These are phyloP conservation scores for Xylaria longipes DNA, from an alignment of 495 filamentous ascomycete genomes.

Conservation along the genomic window DNA sequence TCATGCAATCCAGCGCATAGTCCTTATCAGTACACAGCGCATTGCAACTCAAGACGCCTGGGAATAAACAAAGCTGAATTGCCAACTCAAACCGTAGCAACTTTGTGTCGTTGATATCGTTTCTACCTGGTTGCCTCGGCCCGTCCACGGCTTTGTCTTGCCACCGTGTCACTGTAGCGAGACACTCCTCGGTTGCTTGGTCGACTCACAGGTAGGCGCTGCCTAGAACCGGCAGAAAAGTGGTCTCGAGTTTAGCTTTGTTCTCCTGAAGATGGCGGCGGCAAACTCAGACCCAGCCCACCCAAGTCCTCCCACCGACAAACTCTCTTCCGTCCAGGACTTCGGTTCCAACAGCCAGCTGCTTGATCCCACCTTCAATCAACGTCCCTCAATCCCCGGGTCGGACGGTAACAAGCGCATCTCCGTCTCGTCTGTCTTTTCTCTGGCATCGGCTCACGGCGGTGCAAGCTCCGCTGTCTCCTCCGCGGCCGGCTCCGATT, in stretches of 20 bases:
- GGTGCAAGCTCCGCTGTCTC: conserved; percentile 52
- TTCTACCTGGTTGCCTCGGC: background rate
- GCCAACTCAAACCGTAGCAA: background rate
- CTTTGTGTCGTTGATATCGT: background rate
- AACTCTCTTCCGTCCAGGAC: conserved; percentile 40
- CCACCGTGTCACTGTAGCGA: conserved; percentile 9
- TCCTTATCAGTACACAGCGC: background rate
- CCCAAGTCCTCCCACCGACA: conserved; percentile 25
- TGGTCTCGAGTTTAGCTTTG: conserved; percentile 19
- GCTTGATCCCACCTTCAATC: conserved; percentile 55
- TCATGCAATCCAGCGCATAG: background rate
- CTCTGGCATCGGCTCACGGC: conserved; percentile 62
- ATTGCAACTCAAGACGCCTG: background rate
- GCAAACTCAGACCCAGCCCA: conserved; percentile 20
- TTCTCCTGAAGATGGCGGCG: conserved; percentile 18
- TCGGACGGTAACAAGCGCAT: conserved; percentile 63
- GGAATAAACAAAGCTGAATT: background rate
- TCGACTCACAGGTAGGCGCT: background rate
- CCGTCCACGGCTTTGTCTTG: background rate
- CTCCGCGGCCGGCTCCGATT: conserved; percentile 47
- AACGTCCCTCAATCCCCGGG: conserved; percentile 47
- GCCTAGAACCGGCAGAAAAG: conserved; percentile 13
- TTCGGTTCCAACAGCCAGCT: conserved; percentile 38
- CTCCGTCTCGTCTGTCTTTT: conserved; percentile 71
- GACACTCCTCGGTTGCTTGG: conserved; percentile 9